Conservation (phyloP, 495 filamentous ascomycete species). For the Usnea hakonensis region DNA sequence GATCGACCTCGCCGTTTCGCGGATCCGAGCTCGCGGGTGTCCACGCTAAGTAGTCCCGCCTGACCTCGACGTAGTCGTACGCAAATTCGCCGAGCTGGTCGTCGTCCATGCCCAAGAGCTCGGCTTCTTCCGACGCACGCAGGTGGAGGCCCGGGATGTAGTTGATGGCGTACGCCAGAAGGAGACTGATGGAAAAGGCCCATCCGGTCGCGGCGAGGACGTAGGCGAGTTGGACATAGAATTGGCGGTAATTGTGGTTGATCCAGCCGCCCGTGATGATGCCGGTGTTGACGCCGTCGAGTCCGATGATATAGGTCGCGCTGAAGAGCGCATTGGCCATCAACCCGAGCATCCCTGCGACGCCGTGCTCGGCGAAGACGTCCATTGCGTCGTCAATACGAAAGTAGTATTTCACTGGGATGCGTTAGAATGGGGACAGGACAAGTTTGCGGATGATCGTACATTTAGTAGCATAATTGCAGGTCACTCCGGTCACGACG, state of each 20-base stretch:
- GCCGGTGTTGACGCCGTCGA: constrained; percentile 86
- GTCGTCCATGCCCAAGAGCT: constrained; percentile 96
- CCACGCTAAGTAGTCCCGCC: constrained; percentile 95
- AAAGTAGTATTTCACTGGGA: constrained; percentile 83
- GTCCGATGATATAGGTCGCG: constrained; percentile 80
- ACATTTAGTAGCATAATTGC: constrained; percentile 92
- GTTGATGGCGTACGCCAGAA: constrained; percentile 81
- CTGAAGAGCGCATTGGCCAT: constrained; percentile 90
- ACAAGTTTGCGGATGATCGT: constrained; percentile 34
- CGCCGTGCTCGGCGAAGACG: constrained; percentile 94
- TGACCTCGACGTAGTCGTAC: constrained; percentile 98
- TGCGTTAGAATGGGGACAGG: constrained; percentile 33
- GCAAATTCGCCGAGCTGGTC: constrained; percentile 98
- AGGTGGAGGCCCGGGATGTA: constrained; percentile 82
- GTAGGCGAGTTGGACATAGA: constrained; percentile 90
- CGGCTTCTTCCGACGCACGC: constrained; percentile 90
- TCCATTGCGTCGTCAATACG: constrained; percentile 95
- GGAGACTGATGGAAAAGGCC: constrained; percentile 73
- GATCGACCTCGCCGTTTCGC: constrained; percentile 50
- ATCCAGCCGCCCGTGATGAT: constrained; percentile 68
- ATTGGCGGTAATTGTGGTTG: constrained; percentile 78
- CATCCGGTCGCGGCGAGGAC: constrained; percentile 68
- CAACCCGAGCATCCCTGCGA: constrained; percentile 88
- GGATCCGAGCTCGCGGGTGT: constrained; percentile 73
- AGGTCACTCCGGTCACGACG: constrained; percentile 72